Conservation (phyloP, 805 yeast genomes). For the Sugiyamaella boreocaroliniensis region DNA sequence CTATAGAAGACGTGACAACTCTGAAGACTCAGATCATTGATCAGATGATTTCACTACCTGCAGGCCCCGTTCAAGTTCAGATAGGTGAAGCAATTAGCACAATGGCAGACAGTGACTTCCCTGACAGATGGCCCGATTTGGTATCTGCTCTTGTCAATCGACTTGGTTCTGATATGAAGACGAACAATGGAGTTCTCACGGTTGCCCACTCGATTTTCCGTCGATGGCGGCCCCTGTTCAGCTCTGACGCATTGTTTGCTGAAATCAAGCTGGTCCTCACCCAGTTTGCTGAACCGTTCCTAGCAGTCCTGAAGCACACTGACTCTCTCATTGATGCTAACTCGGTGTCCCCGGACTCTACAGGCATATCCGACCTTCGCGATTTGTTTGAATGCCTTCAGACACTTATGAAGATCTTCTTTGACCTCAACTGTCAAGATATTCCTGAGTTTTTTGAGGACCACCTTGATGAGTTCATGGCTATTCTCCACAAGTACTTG, state of each 20-base stretch:
- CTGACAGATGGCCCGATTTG: constrained; percentile 77
- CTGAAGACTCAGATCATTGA: constrained; percentile 73
- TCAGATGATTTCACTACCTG: constrained; percentile 80
- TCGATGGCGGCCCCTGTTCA: constrained; percentile 91
- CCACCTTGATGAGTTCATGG: constrained; percentile 69
- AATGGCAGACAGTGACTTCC: constrained; percentile 95
- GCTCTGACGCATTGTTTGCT: constrained; percentile 80
- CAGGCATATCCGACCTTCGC: constrained; percentile 29
- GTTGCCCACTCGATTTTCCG: constrained; percentile 95
- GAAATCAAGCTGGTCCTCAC: constrained; percentile 85
- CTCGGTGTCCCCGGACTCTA: constrained; percentile 33
- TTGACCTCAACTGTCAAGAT: constrained; percentile 94
- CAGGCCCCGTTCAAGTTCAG: constrained; percentile 63
- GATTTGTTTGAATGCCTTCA: constrained; percentile 64
- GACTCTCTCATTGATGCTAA: constrained; percentile 57
- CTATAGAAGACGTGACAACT: constrained; percentile 52
- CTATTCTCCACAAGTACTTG: constrained; percentile 73
- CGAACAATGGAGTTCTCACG: constrained; percentile 76
- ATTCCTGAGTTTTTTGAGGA: constrained; percentile 98
- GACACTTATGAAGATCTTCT: constrained; percentile 72
- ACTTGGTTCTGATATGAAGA: constrained; percentile 61
- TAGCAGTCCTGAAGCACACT: constrained; percentile 58
- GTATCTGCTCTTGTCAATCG: constrained; percentile 52
- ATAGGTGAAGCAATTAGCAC: constrained; percentile 88
- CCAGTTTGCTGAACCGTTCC: constrained; percentile 74